Evolutionary conservation across 179 eudicot genomes (phyloP).

Genomic region (Beta macrorhiza): DNA sequence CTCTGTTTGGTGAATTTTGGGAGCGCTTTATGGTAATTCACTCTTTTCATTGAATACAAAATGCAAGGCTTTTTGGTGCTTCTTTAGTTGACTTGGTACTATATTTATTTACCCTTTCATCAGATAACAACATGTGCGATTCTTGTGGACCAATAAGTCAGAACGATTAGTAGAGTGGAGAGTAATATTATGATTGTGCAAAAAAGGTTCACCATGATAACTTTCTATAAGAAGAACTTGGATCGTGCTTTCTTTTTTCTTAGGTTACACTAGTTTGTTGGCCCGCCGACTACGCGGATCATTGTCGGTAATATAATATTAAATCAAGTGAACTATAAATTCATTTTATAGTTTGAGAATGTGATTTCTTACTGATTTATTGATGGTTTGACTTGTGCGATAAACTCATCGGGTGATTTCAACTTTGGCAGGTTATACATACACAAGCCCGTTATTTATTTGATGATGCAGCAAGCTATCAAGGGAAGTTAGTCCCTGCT

Average conservation of each 20-base stretch:
- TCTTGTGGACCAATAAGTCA: not conserved
- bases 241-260: not conserved
- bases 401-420: no score
- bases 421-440: no score
- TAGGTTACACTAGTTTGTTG: no score
- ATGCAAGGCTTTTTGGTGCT: not conserved
- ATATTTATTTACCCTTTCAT: not conserved
- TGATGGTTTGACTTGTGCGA: no score
- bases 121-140: not conserved
- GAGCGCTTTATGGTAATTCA: conserved; percentile 83
- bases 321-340: no score
- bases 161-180: not conserved
- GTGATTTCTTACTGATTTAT: no score
- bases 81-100: not conserved
- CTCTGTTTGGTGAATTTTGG: conserved; percentile 98
- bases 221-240: not conserved
- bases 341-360: no score
- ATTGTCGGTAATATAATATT: no score
- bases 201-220: not conserved
- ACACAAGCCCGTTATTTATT: no score
- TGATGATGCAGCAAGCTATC: no score
- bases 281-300: no score
- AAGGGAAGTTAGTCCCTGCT: no score
- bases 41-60: not conserved
- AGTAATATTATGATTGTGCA: not conserved